Conservation (phyloP, 768 basidiomycete species). For the Paxillus involutus region DNA sequence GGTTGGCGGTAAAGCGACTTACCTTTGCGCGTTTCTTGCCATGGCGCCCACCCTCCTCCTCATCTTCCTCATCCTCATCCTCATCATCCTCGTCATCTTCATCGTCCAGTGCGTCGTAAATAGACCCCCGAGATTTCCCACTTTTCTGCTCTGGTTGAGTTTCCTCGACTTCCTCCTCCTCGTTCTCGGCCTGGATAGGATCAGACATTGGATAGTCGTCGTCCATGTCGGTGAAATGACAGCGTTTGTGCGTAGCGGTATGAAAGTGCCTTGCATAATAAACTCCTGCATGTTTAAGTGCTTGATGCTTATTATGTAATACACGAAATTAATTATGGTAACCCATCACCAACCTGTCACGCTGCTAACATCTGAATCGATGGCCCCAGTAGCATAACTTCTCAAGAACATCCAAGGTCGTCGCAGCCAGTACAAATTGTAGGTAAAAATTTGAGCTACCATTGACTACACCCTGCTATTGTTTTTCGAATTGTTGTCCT, state of each 20-base stretch:
- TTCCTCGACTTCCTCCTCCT: conserved; percentile 40
- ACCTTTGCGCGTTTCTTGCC: conserved; percentile 67
- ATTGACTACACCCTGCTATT: no score
- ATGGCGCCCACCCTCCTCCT: conserved; percentile 39
- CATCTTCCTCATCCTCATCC: conserved; percentile 54
- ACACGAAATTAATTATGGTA: no score
- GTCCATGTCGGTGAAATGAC: conserved; percentile 20
- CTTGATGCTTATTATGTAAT: no score
- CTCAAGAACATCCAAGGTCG: no score
- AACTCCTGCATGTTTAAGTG: no score
- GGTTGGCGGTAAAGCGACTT: conserved; percentile 9
- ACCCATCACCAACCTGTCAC: no score
- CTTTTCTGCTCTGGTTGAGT: conserved; percentile 17
- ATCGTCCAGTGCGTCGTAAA: conserved; percentile 37
- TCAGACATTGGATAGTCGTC: conserved; percentile 36
- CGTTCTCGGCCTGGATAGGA: conserved; percentile 32
- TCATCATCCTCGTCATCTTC: conserved; percentile 55
- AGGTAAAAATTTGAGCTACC: no score
- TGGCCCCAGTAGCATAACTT: no score
- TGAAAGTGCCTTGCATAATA: conserved; percentile 8
- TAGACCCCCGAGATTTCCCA: conserved; percentile 29
- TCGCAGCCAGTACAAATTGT: no score
- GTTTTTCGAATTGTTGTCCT: no score
- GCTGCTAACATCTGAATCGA: no score
- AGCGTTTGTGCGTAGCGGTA: conserved; percentile 40